Conservation (phyloP, 352 stramenopile genomes). For the Elongisporangium undulatum region DNA sequence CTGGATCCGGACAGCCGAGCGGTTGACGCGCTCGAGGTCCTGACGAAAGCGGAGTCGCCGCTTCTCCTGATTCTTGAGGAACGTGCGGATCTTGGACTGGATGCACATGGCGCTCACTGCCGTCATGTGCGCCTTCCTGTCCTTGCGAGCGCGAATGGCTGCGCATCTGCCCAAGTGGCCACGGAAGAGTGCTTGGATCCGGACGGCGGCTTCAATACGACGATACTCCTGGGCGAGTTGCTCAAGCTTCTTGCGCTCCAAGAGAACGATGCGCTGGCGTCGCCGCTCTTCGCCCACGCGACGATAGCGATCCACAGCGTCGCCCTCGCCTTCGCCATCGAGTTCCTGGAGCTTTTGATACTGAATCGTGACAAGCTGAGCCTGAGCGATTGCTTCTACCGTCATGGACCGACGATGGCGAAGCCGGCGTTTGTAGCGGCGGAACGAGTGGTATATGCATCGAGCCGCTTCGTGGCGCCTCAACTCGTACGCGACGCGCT, state of each 20-base stretch:
- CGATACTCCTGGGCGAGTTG: conserved; percentile 42
- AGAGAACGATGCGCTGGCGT: conserved; percentile 43
- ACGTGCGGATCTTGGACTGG: conserved; percentile 63
- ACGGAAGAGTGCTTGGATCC: conserved; percentile 46
- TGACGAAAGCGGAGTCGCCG: conserved; percentile 34
- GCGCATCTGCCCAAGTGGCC: conserved; percentile 32
- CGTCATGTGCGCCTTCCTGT: conserved; percentile 49
- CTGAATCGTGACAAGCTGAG: conserved; percentile 39
- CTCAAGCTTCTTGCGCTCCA: conserved; percentile 50
- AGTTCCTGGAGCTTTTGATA: conserved; percentile 30
- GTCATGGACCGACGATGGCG: conserved; percentile 50
- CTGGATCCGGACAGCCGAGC: conserved; percentile 58
- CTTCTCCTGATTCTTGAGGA: conserved; percentile 36
- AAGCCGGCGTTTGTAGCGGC: conserved; percentile 34
- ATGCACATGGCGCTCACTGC: conserved; percentile 59
- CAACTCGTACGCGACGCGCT: conserved; percentile 15
- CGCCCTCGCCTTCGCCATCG: conserved; percentile 10
- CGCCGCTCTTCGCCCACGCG: conserved; percentile 44
- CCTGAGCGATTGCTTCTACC: conserved; percentile 47
- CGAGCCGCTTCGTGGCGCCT: conserved; percentile 16
- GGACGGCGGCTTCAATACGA: conserved; percentile 27
- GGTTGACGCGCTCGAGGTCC: conserved; percentile 59
- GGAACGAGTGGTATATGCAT: conserved; percentile 38
- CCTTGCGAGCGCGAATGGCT: conserved; percentile 20
- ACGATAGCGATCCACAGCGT: conserved; percentile 32